A percentile compares a stretch with the other conserved stretches of the same genome.
Evolutionary conservation across 2,329 filamentous ascomycete genomes (phyloP).

Genomic region (Botrytis tulipae): DNA sequence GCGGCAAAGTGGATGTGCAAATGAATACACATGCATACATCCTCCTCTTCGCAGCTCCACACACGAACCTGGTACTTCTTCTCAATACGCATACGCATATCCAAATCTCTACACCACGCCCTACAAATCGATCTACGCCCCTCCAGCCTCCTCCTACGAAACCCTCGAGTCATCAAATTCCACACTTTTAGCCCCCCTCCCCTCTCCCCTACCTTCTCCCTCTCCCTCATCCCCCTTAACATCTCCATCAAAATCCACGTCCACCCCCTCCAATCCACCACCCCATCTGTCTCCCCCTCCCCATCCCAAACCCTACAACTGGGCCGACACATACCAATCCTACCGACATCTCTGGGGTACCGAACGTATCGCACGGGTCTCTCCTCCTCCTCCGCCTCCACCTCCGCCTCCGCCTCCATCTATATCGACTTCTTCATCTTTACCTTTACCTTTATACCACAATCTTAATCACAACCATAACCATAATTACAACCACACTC

Average conservation of each 20-base stretch:
- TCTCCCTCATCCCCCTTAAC: not conserved
- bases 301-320: not conserved
- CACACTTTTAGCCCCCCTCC: not conserved
- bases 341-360: not conserved
- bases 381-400: not conserved
- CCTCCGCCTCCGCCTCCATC: not conserved
- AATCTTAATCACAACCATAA: not conserved
- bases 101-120: not conserved
- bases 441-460: not conserved
- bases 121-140: not conserved
- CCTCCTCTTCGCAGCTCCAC: no score
- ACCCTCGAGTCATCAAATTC: accelerated
- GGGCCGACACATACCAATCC: not conserved
- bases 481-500: not conserved
- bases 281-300: no score
- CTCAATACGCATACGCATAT: not conserved
- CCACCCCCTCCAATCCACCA: not conserved
- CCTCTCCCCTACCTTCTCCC: not conserved
- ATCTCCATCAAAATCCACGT: not conserved
- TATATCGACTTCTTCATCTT: not conserved
- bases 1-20: accelerated
- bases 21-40: not conserved
- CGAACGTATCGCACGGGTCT: not conserved
- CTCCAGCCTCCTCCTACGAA: not conserved
- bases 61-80: no score